Evolutionary conservation across 176 grass and related monocot genomes (phyloP), one percentile per base, ranked within the genome.

Genomic region (Rhynchospora breviuscula): DNA sequence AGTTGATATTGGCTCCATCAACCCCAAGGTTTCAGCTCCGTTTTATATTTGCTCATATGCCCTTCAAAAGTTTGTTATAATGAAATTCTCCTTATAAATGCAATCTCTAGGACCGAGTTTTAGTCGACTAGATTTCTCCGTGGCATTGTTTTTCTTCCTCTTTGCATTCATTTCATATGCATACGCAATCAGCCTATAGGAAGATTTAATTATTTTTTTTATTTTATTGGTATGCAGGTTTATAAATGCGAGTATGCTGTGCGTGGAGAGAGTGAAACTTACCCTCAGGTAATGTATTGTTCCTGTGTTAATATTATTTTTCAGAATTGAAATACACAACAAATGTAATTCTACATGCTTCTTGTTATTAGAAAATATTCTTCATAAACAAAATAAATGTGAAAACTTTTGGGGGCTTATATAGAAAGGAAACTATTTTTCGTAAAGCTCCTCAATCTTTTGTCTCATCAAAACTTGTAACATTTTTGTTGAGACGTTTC

Each of bases 181-280:
- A 40, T 40, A 40, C 1, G 3, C 2, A 40, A 67, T 67, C 11
- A 67, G 26, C 8, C 10, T 25, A 26, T 2, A 4, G 58, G 58
- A 6, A 62, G n/a, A 15, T 62, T 13, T 62, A 62, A 15, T 62
- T 62, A 15, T 80, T 81, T 77, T 14, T 13, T 57, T 52, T 17
- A 17, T 0, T 60, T 86, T 82, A 13, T 83, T 79, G 21, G 47
- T 73, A 43, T 79, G 63, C 82, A 98, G 95, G 92, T 98, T 82
- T 84, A 93, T 66, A 85, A 94, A 82, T 98, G 95, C 35, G 89
- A 98, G 73, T 98, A 98, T 84, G 89, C 95, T 58, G 95, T 98
- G 8, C 92, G 95, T 63, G 95, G 95, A 66, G 90, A 91, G 87
- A 90, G 94, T 88, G 92, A 92, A 22, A 91, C 74, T 17, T 92